Conservation (phyloP, 768 basidiomycete genomes). For the Lactarius hengduanensis region DNA sequence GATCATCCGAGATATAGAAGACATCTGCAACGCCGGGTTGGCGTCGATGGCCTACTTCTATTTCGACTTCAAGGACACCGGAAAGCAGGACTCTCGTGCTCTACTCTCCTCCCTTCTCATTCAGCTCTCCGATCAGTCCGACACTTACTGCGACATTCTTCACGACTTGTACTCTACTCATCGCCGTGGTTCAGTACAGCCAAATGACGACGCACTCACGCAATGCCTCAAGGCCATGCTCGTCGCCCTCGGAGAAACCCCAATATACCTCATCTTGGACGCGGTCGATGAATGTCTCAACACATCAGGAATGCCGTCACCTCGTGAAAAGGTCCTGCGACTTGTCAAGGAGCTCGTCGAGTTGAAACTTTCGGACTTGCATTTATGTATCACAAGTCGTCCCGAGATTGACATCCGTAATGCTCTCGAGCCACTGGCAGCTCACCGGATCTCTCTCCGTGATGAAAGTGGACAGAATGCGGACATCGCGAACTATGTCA, state of each 20-base stretch:
- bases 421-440: neutral
- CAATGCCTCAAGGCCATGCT: conserved; percentile 12
- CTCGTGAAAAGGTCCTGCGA: neutral
- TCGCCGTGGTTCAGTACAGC: neutral
- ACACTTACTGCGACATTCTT: neutral
- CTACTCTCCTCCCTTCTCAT: conserved; percentile 2
- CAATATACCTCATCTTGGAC: neutral
- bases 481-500: neutral
- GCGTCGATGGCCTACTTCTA: neutral
- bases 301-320: neutral
- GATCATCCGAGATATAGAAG: neutral
- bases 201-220: neutral
- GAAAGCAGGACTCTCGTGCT: neutral
- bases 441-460: neutral
- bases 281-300: conserved; percentile 1
- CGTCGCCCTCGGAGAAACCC: neutral
- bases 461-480: neutral
- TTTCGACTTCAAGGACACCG: neutral
- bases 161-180: neutral
- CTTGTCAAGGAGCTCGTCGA: neutral
- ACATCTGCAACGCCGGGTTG: neutral
- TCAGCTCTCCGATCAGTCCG: conserved; percentile 8
- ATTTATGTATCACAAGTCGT: neutral
- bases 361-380: neutral
- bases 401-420: neutral